phyloP scores from a whole-genome alignment of 2,329 filamentous ascomycete genomes.

The Thermoascus crustaceus region DNA sequence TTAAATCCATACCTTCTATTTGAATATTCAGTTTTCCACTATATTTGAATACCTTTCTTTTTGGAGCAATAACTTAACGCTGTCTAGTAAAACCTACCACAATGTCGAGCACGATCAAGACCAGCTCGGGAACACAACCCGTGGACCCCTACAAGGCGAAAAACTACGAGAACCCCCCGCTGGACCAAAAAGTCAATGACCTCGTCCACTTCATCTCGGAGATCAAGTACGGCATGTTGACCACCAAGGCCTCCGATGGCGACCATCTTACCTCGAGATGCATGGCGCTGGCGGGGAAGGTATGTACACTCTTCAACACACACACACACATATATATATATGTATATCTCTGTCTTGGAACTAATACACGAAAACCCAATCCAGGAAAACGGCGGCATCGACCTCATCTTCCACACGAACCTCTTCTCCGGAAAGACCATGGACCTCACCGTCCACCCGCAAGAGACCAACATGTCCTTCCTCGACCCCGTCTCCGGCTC shows the following conservation, averaged over 20 bases:
- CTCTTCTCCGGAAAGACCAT: constrained; percentile 82
- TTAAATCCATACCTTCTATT: too few relatives aligned
- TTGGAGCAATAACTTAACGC: not conserved
- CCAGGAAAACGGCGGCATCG: constrained; percentile 68
- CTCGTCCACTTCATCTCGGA: constrained; percentile 61
- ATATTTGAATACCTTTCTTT: constrained; percentile 3
- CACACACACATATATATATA: too few relatives aligned
- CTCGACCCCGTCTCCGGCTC: constrained; percentile 62
- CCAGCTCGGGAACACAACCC: constrained; percentile 53
- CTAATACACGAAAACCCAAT: constrained; percentile 3
- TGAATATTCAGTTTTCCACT: constrained; percentile 1
- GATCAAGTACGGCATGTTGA: constrained; percentile 84
- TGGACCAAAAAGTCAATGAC: constrained; percentile 69
- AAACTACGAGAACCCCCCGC: constrained; percentile 61
- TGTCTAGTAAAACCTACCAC: constrained; percentile 6
- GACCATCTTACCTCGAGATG: constrained; percentile 69
- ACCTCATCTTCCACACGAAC: constrained; percentile 87
- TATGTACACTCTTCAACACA: constrained; percentile 39
- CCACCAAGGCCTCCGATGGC: constrained; percentile 58
- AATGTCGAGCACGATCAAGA: constrained; percentile 42
- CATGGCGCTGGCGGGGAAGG: constrained; percentile 76
- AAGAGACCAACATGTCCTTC: constrained; percentile 73
- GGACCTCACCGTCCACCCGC: constrained; percentile 62
- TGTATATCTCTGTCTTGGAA: not conserved
- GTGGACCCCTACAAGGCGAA: constrained; percentile 74